phyloP scores from a whole-genome alignment of 805 yeast genomes.

The Cyberlindnera americana region DNA sequence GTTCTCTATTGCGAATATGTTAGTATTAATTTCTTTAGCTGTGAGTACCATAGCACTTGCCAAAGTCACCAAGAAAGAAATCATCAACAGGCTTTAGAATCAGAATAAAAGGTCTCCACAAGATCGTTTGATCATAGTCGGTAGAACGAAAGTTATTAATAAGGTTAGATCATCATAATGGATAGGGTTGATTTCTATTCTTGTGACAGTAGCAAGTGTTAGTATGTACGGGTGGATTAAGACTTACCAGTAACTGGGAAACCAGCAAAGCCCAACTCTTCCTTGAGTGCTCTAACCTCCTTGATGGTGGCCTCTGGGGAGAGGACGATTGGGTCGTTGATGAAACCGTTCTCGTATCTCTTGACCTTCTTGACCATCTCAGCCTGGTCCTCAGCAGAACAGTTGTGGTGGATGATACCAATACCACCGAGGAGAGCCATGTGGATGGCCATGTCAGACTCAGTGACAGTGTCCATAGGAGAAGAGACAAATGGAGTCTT shows the following conservation, averaged over 20 bases:
- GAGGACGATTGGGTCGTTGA: slow-evolving; percentile 88
- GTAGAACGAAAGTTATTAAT: slow-evolving; percentile 98
- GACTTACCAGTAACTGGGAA: slow-evolving; percentile 99
- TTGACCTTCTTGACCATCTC: slow-evolving; percentile 97
- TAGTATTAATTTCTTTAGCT: slow-evolving; percentile 20
- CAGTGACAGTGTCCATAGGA: slow-evolving; percentile 99
- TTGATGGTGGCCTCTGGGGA: slow-evolving; percentile 74
- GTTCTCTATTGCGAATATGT: slow-evolving; percentile 48
- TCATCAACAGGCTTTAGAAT: too few species aligned
- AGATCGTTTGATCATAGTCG: slow-evolving; percentile 95
- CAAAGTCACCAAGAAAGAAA: too few species aligned
- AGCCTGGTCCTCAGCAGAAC: slow-evolving; percentile 95
- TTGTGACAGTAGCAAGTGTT: neutral
- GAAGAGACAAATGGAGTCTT: slow-evolving; percentile 95
- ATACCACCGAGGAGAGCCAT: slow-evolving; percentile 99
- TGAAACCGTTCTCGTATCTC: slow-evolving; percentile 96
- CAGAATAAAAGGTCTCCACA: slow-evolving; percentile 70
- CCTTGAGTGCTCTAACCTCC: slow-evolving; percentile 70
- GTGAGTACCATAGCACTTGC: too few species aligned
- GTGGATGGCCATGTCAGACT: slow-evolving; percentile 94
- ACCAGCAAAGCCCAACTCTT: slow-evolving; percentile 84
- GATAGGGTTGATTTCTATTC: neutral
- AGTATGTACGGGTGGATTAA: slow-evolving; percentile 5
- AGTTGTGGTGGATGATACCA: slow-evolving; percentile 98
- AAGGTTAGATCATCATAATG: slow-evolving; percentile 49